A percentile compares a stretch with the other conserved stretches of the same genome.
phyloP scores from a whole-genome alignment of 2,329 filamentous ascomycete species.

The Nemania serpens region DNA sequence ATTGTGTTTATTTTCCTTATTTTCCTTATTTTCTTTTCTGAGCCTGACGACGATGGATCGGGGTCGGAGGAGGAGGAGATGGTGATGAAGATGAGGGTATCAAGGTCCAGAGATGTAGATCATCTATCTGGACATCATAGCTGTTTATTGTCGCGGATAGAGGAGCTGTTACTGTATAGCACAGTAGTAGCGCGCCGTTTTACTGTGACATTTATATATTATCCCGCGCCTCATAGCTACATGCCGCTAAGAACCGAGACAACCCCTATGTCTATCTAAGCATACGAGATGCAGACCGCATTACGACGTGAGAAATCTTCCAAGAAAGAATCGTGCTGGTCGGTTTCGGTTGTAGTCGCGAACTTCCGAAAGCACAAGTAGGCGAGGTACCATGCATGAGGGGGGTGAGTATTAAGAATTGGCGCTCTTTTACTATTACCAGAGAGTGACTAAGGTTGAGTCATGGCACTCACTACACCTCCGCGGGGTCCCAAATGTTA shows the following conservation, averaged over 20 bases:
- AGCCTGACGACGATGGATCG: conserved; percentile 5
- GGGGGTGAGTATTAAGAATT: conserved; percentile 7
- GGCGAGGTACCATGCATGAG: too few relatives aligned
- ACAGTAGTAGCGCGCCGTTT: too few relatives aligned
- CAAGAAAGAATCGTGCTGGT: conserved; percentile 4
- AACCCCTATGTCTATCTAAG: conserved; percentile 9
- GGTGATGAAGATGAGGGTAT: conserved; percentile 9
- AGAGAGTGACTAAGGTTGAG: conserved; percentile 5
- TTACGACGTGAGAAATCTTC: conserved; percentile 5
- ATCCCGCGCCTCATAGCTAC: too few relatives aligned
- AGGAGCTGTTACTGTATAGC: too few relatives aligned
- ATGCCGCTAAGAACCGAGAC: conserved; percentile 9
- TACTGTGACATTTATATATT: too few relatives aligned
- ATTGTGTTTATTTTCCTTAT: conserved; percentile 5
- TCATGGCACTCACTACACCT: neutral
- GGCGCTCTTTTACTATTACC: conserved; percentile 1
- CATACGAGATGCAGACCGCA: conserved; percentile 5
- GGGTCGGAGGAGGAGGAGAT: neutral
- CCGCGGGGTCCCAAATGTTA: neutral
- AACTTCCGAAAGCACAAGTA: conserved; percentile 11
- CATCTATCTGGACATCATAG: conserved; percentile 9
- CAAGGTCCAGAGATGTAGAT: conserved; percentile 4
- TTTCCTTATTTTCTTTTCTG: neutral
- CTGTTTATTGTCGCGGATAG: conserved; percentile 16
- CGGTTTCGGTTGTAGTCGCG: conserved; percentile 7